These are phyloP conservation scores for Pelagophyceae sp. DNA, from an alignment of 352 stramenopile genomes.

Conservation along the genomic window DNA sequence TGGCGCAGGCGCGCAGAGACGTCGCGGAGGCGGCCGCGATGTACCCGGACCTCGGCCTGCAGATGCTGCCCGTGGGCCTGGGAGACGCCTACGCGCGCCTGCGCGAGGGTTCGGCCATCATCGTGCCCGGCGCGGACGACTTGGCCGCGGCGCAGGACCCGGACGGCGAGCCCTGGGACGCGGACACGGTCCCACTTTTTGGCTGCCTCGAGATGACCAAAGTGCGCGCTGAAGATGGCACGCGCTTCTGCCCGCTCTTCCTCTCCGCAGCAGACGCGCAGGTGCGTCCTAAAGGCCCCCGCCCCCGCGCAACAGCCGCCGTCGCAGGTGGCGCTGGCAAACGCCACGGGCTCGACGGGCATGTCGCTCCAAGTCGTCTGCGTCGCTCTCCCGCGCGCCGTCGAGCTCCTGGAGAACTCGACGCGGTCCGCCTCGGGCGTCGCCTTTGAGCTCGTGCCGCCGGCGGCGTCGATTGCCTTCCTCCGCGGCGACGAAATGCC, in stretches of 20 bases:
- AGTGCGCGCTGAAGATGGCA: not conserved
- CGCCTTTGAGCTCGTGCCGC: not conserved
- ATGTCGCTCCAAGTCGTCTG: not conserved
- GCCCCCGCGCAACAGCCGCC: not conserved
- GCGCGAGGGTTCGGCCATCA: not conserved
- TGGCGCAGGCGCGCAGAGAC: not conserved
- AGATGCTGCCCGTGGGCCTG: not conserved
- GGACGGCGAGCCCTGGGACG: not conserved
- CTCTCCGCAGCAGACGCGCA: not conserved
- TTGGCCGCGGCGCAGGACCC: not conserved
- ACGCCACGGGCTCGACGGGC: not conserved
- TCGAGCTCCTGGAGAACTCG: not conserved
- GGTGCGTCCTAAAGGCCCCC: too few species aligned
- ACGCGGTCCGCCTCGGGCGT: not conserved
- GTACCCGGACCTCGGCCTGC: not conserved
- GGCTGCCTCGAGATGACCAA: conserved; percentile 2
- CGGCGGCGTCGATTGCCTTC: not conserved
- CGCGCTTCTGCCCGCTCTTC: not conserved
- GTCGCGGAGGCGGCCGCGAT: not conserved
- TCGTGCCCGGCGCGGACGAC: not conserved
- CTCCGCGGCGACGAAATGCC: not conserved
- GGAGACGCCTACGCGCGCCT: not conserved
- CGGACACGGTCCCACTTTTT: not conserved
- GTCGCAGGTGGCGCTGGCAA: not conserved
- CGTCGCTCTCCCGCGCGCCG: not conserved